Percentiles rank a stretch among this genome's conserved stretches.
phyloP scores from a whole-genome alignment of 2,329 filamentous ascomycete genomes.

The Diaporthe citri region DNA sequence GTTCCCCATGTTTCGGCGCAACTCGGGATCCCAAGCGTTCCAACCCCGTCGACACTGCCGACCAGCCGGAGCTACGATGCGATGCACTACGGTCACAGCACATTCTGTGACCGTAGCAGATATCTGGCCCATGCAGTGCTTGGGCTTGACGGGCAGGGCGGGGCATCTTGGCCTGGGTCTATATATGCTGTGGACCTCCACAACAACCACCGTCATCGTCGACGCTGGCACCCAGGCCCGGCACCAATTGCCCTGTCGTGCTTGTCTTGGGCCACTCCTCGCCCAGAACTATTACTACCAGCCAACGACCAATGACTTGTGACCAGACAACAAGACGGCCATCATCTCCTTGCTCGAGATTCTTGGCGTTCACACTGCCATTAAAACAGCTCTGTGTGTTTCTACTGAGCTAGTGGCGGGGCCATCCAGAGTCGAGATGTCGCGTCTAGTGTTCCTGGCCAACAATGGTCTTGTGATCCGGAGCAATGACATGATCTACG shows the following conservation, averaged over 20 bases:
- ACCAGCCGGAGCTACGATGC: constrained; percentile 18
- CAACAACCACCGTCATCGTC: background rate
- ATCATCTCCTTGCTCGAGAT: background rate
- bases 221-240: background rate
- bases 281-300: background rate
- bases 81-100: background rate
- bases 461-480: background rate
- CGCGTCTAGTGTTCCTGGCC: background rate
- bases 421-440: background rate
- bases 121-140: constrained; percentile 5
- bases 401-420: background rate
- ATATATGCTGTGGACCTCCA: background rate
- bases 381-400: background rate
- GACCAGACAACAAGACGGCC: background rate
- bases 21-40: constrained; percentile 18
- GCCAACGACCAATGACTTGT: background rate
- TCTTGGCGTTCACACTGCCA: background rate
- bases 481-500: background rate
- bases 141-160: background rate
- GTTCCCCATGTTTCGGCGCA: constrained; percentile 29
- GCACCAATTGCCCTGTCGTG: background rate
- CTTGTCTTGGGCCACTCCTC: background rate
- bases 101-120: background rate
- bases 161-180: background rate
- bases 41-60: constrained; percentile 22